A percentile compares a stretch with the other conserved stretches of the same genome.
phyloP scores from a whole-genome alignment of 352 stramenopile species.

The Pythium brachiatum region DNA sequence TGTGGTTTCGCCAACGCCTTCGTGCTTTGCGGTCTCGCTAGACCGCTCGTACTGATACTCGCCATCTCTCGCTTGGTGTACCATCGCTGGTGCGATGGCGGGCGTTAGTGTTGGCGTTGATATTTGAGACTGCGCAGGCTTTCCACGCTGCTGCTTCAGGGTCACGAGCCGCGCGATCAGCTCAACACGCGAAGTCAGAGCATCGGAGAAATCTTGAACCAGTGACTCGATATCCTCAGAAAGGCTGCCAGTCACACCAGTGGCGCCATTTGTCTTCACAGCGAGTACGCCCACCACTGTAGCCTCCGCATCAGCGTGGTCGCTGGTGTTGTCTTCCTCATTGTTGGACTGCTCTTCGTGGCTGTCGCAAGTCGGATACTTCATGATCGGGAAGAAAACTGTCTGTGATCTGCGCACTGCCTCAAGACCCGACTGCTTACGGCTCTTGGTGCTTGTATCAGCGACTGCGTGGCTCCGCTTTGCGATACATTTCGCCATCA shows the following conservation, averaged over 20 bases:
- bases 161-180: conserved; percentile 10
- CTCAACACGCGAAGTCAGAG: conserved; percentile 9
- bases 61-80: too few relatives aligned
- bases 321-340: not conserved
- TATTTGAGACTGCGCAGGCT: too few relatives aligned
- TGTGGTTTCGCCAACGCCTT: too few relatives aligned
- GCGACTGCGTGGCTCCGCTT: not conserved
- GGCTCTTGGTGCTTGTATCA: not conserved
- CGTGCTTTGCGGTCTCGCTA: too few relatives aligned
- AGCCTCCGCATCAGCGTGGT: not conserved
- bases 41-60: too few relatives aligned
- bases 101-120: too few relatives aligned
- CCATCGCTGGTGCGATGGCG: too few relatives aligned
- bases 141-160: conserved; percentile 14
- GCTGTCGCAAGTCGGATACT: not conserved
- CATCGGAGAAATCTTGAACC: conserved; percentile 9
- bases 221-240: not conserved
- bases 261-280: conserved; percentile 3
- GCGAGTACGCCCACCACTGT: conserved; percentile 13
- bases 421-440: not conserved
- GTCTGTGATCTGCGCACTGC: not conserved
- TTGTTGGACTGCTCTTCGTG: not conserved
- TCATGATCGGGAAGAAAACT: conserved; percentile 7
- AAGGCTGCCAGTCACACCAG: not conserved
- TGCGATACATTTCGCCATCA: conserved; percentile 12